These are phyloP conservation scores for Aspergillus ostianus DNA, from an alignment of 495 filamentous ascomycete species.

Conservation along the genomic window DNA sequence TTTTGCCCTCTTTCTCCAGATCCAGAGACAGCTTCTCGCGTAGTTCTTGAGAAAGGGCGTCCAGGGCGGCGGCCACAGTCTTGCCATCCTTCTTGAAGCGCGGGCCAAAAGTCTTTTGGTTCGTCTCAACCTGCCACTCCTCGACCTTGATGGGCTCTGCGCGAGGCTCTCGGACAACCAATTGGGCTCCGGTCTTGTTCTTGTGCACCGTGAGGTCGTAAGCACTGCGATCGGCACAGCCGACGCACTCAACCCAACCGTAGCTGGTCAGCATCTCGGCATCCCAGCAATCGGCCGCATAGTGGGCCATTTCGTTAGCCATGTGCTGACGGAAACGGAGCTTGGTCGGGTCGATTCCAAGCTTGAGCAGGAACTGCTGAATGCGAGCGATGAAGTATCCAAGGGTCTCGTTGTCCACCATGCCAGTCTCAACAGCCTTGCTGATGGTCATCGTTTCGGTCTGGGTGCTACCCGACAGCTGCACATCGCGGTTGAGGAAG, in stretches of 20 bases:
- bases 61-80: constrained; percentile 66
- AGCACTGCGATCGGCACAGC: constrained; percentile 78
- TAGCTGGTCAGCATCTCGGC: constrained; percentile 75
- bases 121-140: constrained; percentile 72
- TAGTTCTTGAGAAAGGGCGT: constrained; percentile 65
- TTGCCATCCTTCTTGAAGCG: constrained; percentile 79
- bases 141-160: constrained; percentile 66
- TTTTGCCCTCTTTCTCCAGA: constrained; percentile 63
- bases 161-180: constrained; percentile 67
- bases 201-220: constrained; percentile 77
- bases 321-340: constrained; percentile 85
- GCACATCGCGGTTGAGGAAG: constrained; percentile 68
- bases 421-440: constrained; percentile 62
- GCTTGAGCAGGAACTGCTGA: constrained; percentile 65
- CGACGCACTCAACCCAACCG: constrained; percentile 86
- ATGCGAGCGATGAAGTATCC: constrained; percentile 84
- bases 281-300: constrained; percentile 84
- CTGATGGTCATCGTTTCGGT: constrained; percentile 61
- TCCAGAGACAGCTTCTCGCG: constrained; percentile 67
- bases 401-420: constrained; percentile 84
- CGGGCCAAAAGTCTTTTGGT: constrained; percentile 82
- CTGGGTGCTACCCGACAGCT: constrained; percentile 66
- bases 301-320: constrained; percentile 81
- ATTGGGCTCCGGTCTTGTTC: constrained; percentile 75
- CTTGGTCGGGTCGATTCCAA: constrained; percentile 69